These are phyloP conservation scores for Lipomyces lipofer DNA, from an alignment of 805 yeast species.

Conservation along the genomic window DNA sequence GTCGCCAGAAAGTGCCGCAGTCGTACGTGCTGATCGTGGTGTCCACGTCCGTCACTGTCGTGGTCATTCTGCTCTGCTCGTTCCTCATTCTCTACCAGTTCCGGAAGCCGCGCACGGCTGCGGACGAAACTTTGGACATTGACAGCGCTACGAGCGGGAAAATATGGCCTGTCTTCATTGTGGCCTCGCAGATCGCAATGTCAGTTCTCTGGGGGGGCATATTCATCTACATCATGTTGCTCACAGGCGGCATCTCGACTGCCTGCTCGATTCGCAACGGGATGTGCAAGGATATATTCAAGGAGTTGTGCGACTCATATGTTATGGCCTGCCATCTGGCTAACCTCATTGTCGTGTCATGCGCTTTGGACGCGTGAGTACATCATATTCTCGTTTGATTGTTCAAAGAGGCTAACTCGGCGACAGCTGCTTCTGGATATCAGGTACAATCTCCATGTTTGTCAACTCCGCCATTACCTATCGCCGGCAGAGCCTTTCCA, in stretches of 20 bases:
- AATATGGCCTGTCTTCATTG: slow-evolving; percentile 16
- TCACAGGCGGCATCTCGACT: slow-evolving; percentile 26
- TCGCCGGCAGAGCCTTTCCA: slow-evolving; percentile 10
- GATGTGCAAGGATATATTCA: slow-evolving; percentile 6
- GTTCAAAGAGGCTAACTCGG: not conserved
- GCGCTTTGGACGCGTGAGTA: slow-evolving; percentile 20
- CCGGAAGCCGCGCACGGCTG: not conserved
- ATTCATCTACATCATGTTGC: slow-evolving; percentile 21
- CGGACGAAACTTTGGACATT: not conserved
- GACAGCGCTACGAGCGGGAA: not conserved
- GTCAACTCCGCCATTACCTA: slow-evolving; percentile 23
- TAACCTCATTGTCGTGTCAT: slow-evolving; percentile 22
- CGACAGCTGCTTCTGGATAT: slow-evolving; percentile 16
- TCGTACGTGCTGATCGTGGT: slow-evolving; percentile 12
- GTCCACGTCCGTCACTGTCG: slow-evolving; percentile 2
- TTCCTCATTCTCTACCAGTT: slow-evolving; percentile 5
- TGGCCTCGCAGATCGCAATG: slow-evolving; percentile 12
- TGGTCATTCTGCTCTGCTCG: slow-evolving; percentile 4
- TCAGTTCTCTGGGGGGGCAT: slow-evolving; percentile 18
- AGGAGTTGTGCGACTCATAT: slow-evolving; percentile 14
- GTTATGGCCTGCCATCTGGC: slow-evolving; percentile 16
- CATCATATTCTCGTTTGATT: not conserved
- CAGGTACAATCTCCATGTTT: slow-evolving; percentile 24
- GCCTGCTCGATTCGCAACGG: slow-evolving; percentile 18
- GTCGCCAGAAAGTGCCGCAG: slow-evolving; percentile 3